Conservation (phyloP, 1,284 basidiomycete genomes). For the Volvariella volvacea region DNA sequence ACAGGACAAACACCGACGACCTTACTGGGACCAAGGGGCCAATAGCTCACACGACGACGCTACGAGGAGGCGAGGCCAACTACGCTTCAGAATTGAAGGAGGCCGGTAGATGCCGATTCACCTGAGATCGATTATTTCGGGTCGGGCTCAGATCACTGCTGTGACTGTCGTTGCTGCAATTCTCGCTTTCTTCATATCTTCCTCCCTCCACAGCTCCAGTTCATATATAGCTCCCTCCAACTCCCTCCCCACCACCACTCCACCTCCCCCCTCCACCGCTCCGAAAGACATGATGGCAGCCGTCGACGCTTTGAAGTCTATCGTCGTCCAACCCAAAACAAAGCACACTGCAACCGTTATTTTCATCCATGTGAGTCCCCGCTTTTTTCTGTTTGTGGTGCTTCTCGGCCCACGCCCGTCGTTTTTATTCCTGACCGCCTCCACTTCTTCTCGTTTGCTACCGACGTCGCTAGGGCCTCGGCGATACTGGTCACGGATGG, state of each 20-base stretch:
- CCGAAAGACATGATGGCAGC: slow-evolving; percentile 18
- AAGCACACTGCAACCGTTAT: slow-evolving; percentile 85
- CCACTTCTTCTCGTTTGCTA: too few relatives aligned
- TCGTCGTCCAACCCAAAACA: slow-evolving; percentile 45
- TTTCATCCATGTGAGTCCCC: slow-evolving; percentile 73
- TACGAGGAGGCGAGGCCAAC: too few relatives aligned
- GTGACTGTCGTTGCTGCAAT: slow-evolving; percentile 16
- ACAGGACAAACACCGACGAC: too few relatives aligned
- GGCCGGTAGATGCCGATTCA: slow-evolving; percentile 34
- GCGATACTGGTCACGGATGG: slow-evolving; percentile 75
- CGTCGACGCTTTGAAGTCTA: slow-evolving; percentile 31
- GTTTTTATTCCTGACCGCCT: slow-evolving; percentile 7
- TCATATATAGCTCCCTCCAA: neutral
- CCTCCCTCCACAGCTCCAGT: slow-evolving; percentile 11
- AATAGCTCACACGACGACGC: too few relatives aligned
- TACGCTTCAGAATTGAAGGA: too few relatives aligned
- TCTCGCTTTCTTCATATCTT: slow-evolving; percentile 13
- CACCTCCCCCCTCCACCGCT: slow-evolving; percentile 13
- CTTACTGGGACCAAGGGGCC: too few relatives aligned
- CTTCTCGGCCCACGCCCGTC: slow-evolving; percentile 2
- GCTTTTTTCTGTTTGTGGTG: slow-evolving; percentile 2
- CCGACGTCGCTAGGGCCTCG: slow-evolving; percentile 49
- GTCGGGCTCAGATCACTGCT: slow-evolving; percentile 15
- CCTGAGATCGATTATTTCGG: slow-evolving; percentile 30
- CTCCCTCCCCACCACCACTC: neutral